Base-by-base conservation (phyloP, 2,329 filamentous ascomycete genomes). In the Dothidotthia symphoricarpi region DNA sequence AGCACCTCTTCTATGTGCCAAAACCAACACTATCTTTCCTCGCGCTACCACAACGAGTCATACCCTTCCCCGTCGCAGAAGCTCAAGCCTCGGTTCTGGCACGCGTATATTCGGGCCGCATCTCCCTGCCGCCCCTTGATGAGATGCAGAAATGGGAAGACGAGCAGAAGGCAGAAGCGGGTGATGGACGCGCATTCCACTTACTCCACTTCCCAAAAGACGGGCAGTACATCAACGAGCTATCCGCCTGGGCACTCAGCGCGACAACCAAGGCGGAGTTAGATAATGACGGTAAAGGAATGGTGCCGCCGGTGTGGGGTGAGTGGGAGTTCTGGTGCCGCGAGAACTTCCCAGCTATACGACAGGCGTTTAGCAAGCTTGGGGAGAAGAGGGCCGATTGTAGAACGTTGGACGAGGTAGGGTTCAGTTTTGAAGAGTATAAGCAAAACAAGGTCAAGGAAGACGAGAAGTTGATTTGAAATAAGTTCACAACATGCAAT, bases 51-150 rank as follows among this genome's bases (percentile, higher is more conserved):
- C 84, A 89, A 59, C 85, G 85, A 51, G 80, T 93, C n/a, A 85
- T 94, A n/a, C 91, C 91, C 0, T 95, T 95, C 61, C 84, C 87
- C 0, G 56, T 93, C 1, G 77, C 83, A 0, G 88, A 96, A 68
- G 81, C 80, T 5, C 90, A 96, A 66, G 81, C 82, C 1, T 85
- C 89, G 0, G 78, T 87, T 0, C 74, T 94, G 30, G 81, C 89
- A 2, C 80, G 87, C 1, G 77, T 90, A 0, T 95, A 87, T 78
- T 80, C 87, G 1, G 85, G 86, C 24, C 70, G 79, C 1, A 70
- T 95, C 1, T 47, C 67, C 0, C 70, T 95, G 7, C 89, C 89
- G 0, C 58, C 77, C 0, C 63, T 61, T 1, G 59, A 70, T 0
- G 79, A 81, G 34, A 94, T 96, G 84, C 65, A 74, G 38, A 56